A percentile compares a stretch with the other conserved stretches of the same genome.
Conservation (phyloP, 2,329 filamentous ascomycete species). For the Torrubiella hemipterigena region DNA sequence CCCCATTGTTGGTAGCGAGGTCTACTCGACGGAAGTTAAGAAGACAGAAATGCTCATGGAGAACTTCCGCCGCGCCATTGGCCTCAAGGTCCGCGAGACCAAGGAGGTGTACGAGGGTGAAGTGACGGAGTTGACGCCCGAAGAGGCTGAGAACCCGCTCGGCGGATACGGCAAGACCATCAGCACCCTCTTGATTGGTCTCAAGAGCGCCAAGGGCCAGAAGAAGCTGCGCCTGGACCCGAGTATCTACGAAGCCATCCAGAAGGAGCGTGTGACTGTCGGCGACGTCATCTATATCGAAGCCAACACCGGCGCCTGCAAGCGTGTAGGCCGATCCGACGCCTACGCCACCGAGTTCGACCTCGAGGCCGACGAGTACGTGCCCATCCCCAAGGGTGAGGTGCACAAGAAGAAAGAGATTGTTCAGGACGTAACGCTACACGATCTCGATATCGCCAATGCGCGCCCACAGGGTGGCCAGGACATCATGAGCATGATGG, state of each 20-base stretch:
- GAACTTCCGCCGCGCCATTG: conserved; percentile 95
- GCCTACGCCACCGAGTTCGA: conserved; percentile 98
- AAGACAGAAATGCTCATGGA: conserved; percentile 99
- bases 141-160: conserved; percentile 95
- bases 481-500: conserved; percentile 99
- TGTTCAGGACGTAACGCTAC: conserved; percentile 93
- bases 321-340: conserved; percentile 89
- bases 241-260: conserved; percentile 97
- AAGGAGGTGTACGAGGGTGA: conserved; percentile 99
- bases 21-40: conserved; percentile 97
- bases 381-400: conserved; percentile 95
- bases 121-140: conserved; percentile 92
- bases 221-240: conserved; percentile 96
- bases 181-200: conserved; percentile 82
- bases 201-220: conserved; percentile 92
- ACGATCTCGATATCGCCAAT: conserved; percentile 94
- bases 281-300: conserved; percentile 99
- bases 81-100: conserved; percentile 91
- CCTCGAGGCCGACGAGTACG: conserved; percentile 96
- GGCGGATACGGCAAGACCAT: conserved; percentile 97
- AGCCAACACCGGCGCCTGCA: conserved; percentile 96
- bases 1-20: conserved; percentile 93
- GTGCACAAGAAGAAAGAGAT: conserved; percentile 99
- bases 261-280: conserved; percentile 91
- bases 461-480: conserved; percentile 91